Conservation (phyloP, 1,284 basidiomycete genomes). For the Heliocybe sulcata region DNA sequence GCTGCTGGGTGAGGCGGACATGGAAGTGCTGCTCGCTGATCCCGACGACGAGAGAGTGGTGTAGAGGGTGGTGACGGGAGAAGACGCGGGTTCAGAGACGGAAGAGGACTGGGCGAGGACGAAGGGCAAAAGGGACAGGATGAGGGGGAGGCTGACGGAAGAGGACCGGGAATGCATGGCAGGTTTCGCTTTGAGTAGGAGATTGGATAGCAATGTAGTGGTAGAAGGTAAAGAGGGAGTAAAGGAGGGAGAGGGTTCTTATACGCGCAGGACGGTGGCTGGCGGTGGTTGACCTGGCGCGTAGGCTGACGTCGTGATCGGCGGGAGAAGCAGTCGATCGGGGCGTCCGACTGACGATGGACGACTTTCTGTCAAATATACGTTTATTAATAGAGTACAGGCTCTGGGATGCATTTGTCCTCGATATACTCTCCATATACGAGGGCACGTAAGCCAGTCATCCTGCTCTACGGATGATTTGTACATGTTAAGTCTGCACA, state of each 20-base stretch:
- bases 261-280: not conserved
- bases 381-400: too few relatives aligned
- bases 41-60: not conserved
- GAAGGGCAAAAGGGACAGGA: conserved; percentile 15
- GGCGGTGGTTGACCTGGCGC: not conserved
- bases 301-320: not conserved
- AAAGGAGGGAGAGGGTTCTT: not conserved
- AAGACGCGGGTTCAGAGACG: too few relatives aligned
- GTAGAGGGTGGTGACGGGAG: not conserved
- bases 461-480: too few relatives aligned
- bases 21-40: not conserved
- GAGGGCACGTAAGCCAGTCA: too few relatives aligned
- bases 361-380: too few relatives aligned
- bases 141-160: conserved; percentile 9
- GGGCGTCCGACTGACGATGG: too few relatives aligned
- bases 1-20: not conserved
- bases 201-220: not conserved
- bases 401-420: too few relatives aligned
- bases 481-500: too few relatives aligned
- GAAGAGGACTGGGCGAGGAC: conserved; percentile 12
- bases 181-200: not conserved
- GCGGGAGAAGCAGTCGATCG: not conserved
- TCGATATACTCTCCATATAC: too few relatives aligned
- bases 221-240: not conserved
- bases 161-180: not conserved